A percentile compares a stretch with the other conserved stretches of the same genome.
Conservation (phyloP, 1,284 basidiomycete species). For the Meira nashicola region DNA sequence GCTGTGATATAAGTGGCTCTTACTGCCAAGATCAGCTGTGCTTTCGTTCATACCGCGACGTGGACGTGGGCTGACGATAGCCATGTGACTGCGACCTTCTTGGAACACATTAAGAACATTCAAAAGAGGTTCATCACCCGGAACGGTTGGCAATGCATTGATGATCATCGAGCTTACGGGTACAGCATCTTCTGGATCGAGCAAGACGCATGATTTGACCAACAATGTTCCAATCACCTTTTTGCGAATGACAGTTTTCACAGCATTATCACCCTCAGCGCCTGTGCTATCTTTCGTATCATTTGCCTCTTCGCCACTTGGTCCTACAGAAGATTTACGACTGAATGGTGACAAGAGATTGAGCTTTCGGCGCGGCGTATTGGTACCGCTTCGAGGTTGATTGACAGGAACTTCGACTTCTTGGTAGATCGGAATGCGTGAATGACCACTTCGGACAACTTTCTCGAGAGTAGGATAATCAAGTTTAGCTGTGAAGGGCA, state of each 20-base stretch:
- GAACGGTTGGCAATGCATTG: slow-evolving; percentile 78
- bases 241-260: slow-evolving; percentile 55
- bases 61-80: slow-evolving; percentile 62
- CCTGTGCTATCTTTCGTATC: not conserved
- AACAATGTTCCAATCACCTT: slow-evolving; percentile 75
- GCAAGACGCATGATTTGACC: slow-evolving; percentile 78
- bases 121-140: slow-evolving; percentile 76
- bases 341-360: slow-evolving; percentile 6
- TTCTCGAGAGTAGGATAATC: slow-evolving; percentile 71
- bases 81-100: slow-evolving; percentile 85
- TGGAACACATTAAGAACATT: slow-evolving; percentile 85
- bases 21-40: slow-evolving; percentile 35
- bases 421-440: slow-evolving; percentile 57
- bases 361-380: slow-evolving; percentile 5
- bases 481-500: slow-evolving; percentile 71
- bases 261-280: not conserved
- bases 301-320: not conserved
- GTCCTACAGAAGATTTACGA: slow-evolving; percentile 6
- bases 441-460: slow-evolving; percentile 73
- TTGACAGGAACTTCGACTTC: slow-evolving; percentile 54
- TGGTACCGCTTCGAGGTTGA: slow-evolving; percentile 4
- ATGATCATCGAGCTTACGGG: slow-evolving; percentile 49
- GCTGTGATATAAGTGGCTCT: slow-evolving; percentile 7
- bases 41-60: slow-evolving; percentile 52
- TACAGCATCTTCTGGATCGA: slow-evolving; percentile 69